Base-by-base conservation (phyloP, 139 green algal genomes). In the Deuterostichococcus epilithicus region DNA sequence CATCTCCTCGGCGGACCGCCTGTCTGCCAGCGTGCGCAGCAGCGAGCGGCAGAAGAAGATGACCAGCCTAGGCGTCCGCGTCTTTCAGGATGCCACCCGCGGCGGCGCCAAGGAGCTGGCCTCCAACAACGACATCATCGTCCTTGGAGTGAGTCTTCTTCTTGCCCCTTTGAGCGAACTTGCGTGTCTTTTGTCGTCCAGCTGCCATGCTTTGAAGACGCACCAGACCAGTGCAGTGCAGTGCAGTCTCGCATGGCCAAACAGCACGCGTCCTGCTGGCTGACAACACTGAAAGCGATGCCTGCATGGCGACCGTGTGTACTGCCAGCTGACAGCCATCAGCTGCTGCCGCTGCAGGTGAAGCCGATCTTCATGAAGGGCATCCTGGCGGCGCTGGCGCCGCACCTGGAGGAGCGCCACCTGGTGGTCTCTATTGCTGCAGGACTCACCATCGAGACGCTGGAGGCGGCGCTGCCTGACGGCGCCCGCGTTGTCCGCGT, bases 341-440 rank as follows among this genome's bases (percentile, higher is more conserved):
- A n/a, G n/a, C n/a, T n/a, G n/a, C n/a, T n/a, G n/a, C n/a, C n/a
- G n/a, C n/a, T n/a, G n/a, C 68, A 74, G 70, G 93, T 97, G 28
- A 98, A 98, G 89, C 95, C 95, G 18, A 86, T 97, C 75, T 87
- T 93, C 68, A 86, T 97, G 26, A 75, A 74, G 1, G 39, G 39
- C 1, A 85, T 97, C 5, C 73, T 97, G 36, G 66, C 78, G 38
- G 68, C 76, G 0, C 70, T 89, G 32, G 77, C 78, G 20, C 81
- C 78, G 4, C 60, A 78, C 37, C 15, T 86, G 20, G 59, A 66
- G n/a, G 38, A 35, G 6, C 58, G 71, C 15, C 81, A 88, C 58
- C 39, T 96, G 36, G 58, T 99, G 0, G 86, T 99, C 15, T 95
- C 87, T 70, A 98, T 98, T 63, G 95, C 93, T 33, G 95, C 95